Evolutionary conservation across 164 flowering plant species (phyloP), one percentile per base, ranked within the genome.

Genomic region (Liriodendron chinense): DNA sequence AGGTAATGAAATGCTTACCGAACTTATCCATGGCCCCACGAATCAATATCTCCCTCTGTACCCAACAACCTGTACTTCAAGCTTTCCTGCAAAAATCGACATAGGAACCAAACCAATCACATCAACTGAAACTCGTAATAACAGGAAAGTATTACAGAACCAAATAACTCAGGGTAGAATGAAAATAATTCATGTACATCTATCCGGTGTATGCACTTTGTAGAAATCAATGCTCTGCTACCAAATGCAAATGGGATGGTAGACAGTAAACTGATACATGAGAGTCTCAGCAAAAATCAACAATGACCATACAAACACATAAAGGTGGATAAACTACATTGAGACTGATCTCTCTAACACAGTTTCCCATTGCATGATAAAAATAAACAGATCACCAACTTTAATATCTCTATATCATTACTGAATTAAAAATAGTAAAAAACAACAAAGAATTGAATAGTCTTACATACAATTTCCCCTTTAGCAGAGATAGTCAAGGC

Each of bases 11-110:
- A 62, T 74, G 49, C 81, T 83, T 57, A 92, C 99, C 99, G 87
- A 49, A 96, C 97, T 83, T 94, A 96, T 78, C 94, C 99, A 87
- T 96, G 98, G 59, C 98, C 99, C 98, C 98, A 94, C 20, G 97
- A 96, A 69, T 97, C 98, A 79, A 94, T 94, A 83, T 96, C 99
- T 73, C 98, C 99, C 68, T 87, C 94, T 47, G 99, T 90, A 72
- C 99, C 99, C 80, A 90, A 69, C 72, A 94, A 78, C 79, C 98
- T 86, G 83, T 87, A 96, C 79, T 91, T 90, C 23, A 96, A 81
- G 78, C 98, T 94, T 74, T 92, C 99, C 99, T 96, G 89, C 50
- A 82, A 66, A 28, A 47, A 64, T n/a, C 0, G 1, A 9, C 28
- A 73, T 1, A n/a, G 21, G 23, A 26, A 72, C 23, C 34, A 28